These are phyloP conservation scores for Cladophialophora chaetospira DNA, from an alignment of 2,329 filamentous ascomycete species.

Conservation along the genomic window DNA sequence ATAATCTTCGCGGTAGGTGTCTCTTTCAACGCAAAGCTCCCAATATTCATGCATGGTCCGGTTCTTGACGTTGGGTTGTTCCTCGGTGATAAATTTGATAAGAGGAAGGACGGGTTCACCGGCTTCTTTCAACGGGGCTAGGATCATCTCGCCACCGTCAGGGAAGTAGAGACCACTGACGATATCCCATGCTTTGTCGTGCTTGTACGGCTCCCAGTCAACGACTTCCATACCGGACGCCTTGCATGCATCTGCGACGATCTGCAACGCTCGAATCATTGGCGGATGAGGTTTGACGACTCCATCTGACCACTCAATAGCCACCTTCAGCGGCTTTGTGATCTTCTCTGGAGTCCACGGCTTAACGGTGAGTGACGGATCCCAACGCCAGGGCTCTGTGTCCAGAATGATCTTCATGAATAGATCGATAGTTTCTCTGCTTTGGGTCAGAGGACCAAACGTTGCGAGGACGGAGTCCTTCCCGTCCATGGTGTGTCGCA, in stretches of 20 bases:
- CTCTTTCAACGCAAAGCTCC: conserved; percentile 38
- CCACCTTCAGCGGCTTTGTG: conserved; percentile 53
- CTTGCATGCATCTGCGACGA: conserved; percentile 48
- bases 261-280: conserved; percentile 53
- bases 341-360: conserved; percentile 50
- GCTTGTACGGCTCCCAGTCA: conserved; percentile 55
- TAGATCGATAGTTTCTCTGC: conserved; percentile 50
- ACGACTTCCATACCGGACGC: conserved; percentile 56
- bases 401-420: conserved; percentile 47
- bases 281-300: conserved; percentile 68
- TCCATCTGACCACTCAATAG: conserved; percentile 66
- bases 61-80: conserved; percentile 53
- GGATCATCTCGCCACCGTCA: conserved; percentile 61
- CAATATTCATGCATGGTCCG: conserved; percentile 44
- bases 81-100: conserved; percentile 59
- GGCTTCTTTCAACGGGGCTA: conserved; percentile 52
- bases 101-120: conserved; percentile 63
- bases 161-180: conserved; percentile 56
- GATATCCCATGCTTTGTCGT: conserved; percentile 52
- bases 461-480: conserved; percentile 46
- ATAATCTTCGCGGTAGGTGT: conserved; percentile 50
- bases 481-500: conserved; percentile 15
- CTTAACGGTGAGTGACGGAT: conserved; percentile 56
- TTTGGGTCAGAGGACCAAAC: conserved; percentile 58
- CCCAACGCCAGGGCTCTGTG: conserved; percentile 54